Base-by-base conservation (phyloP, 352 stramenopile species). In the Globisporangium acanthophoron region DNA sequence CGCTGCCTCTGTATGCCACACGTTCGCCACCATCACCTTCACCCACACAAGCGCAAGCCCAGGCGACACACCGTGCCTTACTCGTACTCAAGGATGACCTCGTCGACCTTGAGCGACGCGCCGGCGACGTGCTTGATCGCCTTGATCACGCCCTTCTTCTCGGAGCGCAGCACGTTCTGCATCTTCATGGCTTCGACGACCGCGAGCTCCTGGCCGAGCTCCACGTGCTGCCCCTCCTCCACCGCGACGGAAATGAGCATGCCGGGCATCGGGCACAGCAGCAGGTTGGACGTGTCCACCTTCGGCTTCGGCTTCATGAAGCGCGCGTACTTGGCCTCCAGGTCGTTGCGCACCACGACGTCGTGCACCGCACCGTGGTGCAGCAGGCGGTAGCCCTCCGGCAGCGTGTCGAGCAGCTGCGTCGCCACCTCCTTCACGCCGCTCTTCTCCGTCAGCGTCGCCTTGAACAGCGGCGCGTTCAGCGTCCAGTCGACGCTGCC, bases 181-280 rank as follows among this genome's bases (percentile, higher is more conserved):
- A 99, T 99, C 73, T 99, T 99, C 96, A 99, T 99, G 16, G 96
- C 96, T 69, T 99, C 96, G 21, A 99, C 88, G 29, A 99, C 85
- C 48, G 90, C 95, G 9, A 99, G 71, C 50, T 97, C 87, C 70
- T 99, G 90, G 37, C 93, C 95, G 15, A 88, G 69, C 71, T 98
- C 88, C 9, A 98, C 94, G n/a, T 86, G 49, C 58, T 98, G 76
- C n/a, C 94, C 95, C 37, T 88, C 80, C 54, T 88, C 56, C 1
- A 97, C 89, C 11, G 75, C 75, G 15, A 96, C 66, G 5, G 80
- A 93, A 31, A 96, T 70, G 15, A 98, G 71, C 61, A 92, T 94
- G 12, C 96, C 96, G 27, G 96, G 96, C 95, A 99, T 99, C n/a
- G 96, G 96, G 62, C 87, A 97, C 47, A 96, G 67, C 33, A 99